Evolutionary conservation across 495 filamentous ascomycete genomes (phyloP).

Genomic region (Hypoxylon fragiforme): DNA sequence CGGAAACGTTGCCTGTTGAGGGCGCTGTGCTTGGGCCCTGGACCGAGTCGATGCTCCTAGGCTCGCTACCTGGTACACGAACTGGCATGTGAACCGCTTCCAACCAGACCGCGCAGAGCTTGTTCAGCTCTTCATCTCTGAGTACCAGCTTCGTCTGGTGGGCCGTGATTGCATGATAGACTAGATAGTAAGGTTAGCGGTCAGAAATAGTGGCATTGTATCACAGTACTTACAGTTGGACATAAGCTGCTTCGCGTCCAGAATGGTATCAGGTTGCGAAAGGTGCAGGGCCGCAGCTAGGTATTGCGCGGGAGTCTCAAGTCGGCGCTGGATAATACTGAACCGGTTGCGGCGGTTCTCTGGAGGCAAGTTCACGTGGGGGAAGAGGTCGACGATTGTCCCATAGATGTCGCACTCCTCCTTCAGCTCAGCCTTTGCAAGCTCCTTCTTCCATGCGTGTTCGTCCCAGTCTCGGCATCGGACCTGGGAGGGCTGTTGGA

Average conservation of each 20-base stretch:
- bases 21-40: background rate
- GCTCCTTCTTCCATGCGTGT: background rate
- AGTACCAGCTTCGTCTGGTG: constrained; percentile 22
- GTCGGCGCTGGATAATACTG: constrained; percentile 13
- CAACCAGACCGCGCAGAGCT: constrained; percentile 19
- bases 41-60: background rate
- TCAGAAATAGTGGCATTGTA: background rate
- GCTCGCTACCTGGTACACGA: background rate
- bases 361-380: constrained; percentile 23
- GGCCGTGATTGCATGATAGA: constrained; percentile 14
- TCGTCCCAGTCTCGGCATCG: background rate
- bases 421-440: background rate
- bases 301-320: constrained; percentile 16
- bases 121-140: constrained; percentile 5
- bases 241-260: background rate
- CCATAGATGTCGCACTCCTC: background rate
- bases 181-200: constrained; percentile 22
- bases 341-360: constrained; percentile 19
- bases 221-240: constrained; percentile 17
- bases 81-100: constrained; percentile 18
- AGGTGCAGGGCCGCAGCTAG: constrained; percentile 14
- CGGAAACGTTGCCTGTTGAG: background rate
- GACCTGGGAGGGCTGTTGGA: constrained; percentile 21
- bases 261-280: background rate
- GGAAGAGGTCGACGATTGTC: constrained; percentile 4